phyloP scores from a whole-genome alignment of 2,329 filamentous ascomycete genomes.

The Orbilia javanica region DNA sequence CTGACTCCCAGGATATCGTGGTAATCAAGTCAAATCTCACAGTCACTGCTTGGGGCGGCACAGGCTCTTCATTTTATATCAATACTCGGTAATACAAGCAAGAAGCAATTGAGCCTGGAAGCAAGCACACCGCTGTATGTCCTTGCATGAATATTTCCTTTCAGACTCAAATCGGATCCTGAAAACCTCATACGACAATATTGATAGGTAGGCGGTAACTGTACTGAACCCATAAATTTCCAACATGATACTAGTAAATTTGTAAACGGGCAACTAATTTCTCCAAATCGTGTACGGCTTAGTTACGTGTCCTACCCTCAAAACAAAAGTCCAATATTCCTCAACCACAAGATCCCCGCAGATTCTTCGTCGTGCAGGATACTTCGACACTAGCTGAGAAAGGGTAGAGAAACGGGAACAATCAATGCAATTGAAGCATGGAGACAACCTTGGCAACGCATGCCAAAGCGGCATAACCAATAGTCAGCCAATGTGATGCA shows the following conservation, averaged over 20 bases:
- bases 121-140: background rate
- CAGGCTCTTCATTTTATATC: slow-evolving; percentile 13
- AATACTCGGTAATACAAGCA: background rate
- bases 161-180: slow-evolving; percentile 2
- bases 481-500: slow-evolving; percentile 28
- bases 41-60: background rate
- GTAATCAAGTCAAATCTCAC: background rate
- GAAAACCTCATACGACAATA: background rate
- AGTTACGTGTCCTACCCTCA: slow-evolving; percentile 29
- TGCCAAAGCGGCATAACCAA: slow-evolving; percentile 36
- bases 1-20: slow-evolving; percentile 10
- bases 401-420: slow-evolving; percentile 23
- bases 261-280: background rate
- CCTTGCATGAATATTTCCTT: background rate
- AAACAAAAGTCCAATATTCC: slow-evolving; percentile 15
- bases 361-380: slow-evolving; percentile 40
- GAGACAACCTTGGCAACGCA: slow-evolving; percentile 51
- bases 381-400: slow-evolving; percentile 23
- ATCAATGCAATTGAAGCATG: background rate
- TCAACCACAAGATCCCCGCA: slow-evolving; percentile 28
- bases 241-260: background rate
- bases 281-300: background rate
- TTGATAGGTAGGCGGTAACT: background rate
- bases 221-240: background rate
- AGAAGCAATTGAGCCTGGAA: background rate